Evolutionary conservation across 768 basidiomycete species (phyloP).

Genomic region (Mrakia gelida): DNA sequence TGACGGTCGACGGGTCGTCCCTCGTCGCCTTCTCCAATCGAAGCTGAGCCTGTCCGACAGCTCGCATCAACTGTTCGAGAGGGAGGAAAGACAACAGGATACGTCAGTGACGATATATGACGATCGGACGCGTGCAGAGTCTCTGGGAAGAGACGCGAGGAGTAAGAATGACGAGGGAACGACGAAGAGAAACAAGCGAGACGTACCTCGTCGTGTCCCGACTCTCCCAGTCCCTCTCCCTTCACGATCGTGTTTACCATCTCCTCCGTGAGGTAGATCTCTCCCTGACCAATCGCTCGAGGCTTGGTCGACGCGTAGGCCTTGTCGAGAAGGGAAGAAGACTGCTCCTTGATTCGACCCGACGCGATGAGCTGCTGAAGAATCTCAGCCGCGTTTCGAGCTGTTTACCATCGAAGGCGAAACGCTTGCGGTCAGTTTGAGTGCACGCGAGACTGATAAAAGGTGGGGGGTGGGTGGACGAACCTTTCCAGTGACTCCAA

Average conservation of each 20-base stretch:
- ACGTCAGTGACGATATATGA: background rate
- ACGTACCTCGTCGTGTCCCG: slow-evolving; percentile 7
- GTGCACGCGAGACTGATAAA: background rate
- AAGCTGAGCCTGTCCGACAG: slow-evolving; percentile 15
- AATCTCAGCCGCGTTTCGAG: slow-evolving; percentile 19
- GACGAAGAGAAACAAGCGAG: background rate
- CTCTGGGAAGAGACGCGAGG: background rate
- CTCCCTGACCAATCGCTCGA: background rate
- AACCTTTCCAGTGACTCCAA: slow-evolving; percentile 21
- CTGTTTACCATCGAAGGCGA: background rate
- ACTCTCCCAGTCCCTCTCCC: background rate
- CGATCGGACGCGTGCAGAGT: no score
- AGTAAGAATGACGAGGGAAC: background rate
- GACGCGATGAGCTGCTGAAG: slow-evolving; percentile 2
- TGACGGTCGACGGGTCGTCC: background rate
- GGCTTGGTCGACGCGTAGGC: background rate
- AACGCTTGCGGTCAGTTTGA: no score
- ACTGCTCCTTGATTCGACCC: background rate
- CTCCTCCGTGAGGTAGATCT: background rate
- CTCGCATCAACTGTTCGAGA: background rate
- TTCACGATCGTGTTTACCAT: slow-evolving; percentile 2
- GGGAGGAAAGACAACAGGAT: background rate
- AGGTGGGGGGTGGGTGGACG: background rate
- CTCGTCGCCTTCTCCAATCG: background rate
- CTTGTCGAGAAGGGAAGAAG: background rate